Evolutionary conservation across 768 basidiomycete genomes (phyloP).

Genomic region (Suillus tomentosus): DNA sequence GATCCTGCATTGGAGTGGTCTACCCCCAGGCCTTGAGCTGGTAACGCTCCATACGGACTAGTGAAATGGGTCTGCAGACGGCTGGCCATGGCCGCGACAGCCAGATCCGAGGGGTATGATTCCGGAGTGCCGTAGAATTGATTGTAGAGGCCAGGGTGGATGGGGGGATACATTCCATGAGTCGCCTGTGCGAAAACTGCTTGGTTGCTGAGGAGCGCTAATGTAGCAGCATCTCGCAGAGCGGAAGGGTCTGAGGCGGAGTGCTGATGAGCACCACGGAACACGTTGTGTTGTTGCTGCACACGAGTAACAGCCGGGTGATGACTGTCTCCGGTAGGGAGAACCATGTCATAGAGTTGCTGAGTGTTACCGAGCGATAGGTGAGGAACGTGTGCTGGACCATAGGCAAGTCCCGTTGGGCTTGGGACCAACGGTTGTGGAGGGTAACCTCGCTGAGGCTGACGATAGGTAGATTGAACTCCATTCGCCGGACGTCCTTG

Average conservation of each 20-base stretch:
- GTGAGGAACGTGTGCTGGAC: conserved; percentile 59
- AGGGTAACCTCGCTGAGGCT: conserved; percentile 58
- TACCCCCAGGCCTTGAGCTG: conserved; percentile 45
- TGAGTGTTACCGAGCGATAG: conserved; percentile 74
- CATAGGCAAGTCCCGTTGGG: conserved; percentile 55
- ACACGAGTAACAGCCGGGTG: conserved; percentile 72
- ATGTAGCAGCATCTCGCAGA: conserved; percentile 68
- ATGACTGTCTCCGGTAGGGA: conserved; percentile 49
- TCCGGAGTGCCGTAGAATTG: conserved; percentile 71
- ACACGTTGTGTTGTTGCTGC: conserved; percentile 77
- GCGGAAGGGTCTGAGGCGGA: conserved; percentile 82
- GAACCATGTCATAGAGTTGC: conserved; percentile 82
- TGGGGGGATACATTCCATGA: conserved; percentile 57
- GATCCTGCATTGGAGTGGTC: conserved; percentile 40
- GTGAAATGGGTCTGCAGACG: conserved; percentile 58
- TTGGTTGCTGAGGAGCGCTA: conserved; percentile 62
- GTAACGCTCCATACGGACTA: conserved; percentile 54
- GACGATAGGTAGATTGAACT: conserved; percentile 57
- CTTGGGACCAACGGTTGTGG: conserved; percentile 57
- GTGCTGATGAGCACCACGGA: conserved; percentile 77
- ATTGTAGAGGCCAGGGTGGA: conserved; percentile 65
- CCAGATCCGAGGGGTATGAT: conserved; percentile 54
- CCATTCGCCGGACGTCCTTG: conserved; percentile 54
- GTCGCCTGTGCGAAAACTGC: conserved; percentile 47
- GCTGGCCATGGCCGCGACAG: conserved; percentile 58